Evolutionary conservation across 1,139 yeast species (phyloP), one percentile per base, ranked within the genome.

Genomic region (Arxiozyma bovina): DNA sequence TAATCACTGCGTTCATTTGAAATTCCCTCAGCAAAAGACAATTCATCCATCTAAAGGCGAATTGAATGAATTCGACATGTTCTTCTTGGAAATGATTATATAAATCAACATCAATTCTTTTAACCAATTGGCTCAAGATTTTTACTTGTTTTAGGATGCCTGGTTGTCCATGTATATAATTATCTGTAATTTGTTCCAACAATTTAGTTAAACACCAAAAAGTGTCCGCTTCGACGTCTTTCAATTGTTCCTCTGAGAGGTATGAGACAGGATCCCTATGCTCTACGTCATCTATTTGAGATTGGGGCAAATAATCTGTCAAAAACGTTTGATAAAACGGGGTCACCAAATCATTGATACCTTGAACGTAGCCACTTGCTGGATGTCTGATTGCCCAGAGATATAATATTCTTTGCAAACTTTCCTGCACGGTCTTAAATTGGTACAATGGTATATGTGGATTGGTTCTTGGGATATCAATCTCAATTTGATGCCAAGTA

Each of bases 301-400:
- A 60, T 42, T 61, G 61, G 12, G 67, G 60, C 47, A 84, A 63
- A 67, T 91, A 91, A 57, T 85, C 83, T 3, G 83, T 77, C 53
- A 94, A 70, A 66, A 93, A 93, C 0, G 93, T 85, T 69, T 93
- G 96, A 70, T 80, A 91, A 68, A 94, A 90, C 1, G 99, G 99
- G 0, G 98, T 93, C 20, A 85, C 90, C 54, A 93, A 76, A 70
- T 93, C 99, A 68, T 93, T 93, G 55, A 93, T 94, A 30, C 99
- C 99, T 71, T 93, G 99, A n/a, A 93, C 99, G 70, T 93, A 93
- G 4, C 99, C 99, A 66, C 94, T 84, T 4, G 98, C 97, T 0
- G 99, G 99, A 67, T 94, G 99, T 58, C 99, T 79, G 22, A 93
- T 84, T 0, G 99, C 96, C 99, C 99, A 93, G 41, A 93, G 74